Evolutionary conservation across 2,329 filamentous ascomycete genomes (phyloP).

Genomic region (Monosporascus sp.): DNA sequence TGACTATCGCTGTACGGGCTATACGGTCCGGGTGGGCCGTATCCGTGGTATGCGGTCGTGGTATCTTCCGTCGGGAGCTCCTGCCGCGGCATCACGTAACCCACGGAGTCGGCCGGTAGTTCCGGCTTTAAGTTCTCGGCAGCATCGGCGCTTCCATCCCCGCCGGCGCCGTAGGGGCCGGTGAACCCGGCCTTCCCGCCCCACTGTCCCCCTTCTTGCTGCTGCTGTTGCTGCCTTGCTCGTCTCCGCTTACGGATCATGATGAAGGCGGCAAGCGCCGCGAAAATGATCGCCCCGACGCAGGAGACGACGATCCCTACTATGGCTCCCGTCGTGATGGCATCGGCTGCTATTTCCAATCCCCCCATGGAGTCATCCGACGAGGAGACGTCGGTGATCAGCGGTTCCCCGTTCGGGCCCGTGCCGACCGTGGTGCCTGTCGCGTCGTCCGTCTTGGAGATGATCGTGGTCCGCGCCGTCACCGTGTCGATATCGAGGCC

Average conservation of each 20-base stretch:
- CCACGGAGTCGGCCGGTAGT: not conserved
- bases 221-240: not conserved
- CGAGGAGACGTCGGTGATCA: too few relatives aligned
- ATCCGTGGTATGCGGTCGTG: not conserved
- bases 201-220: not conserved
- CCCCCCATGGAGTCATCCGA: not conserved
- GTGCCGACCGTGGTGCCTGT: too few relatives aligned
- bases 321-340: not conserved
- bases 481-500: not conserved
- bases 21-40: not conserved
- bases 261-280: not conserved
- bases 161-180: not conserved
- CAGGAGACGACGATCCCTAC: not conserved
- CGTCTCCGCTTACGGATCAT: not conserved
- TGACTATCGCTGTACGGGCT: too few relatives aligned
- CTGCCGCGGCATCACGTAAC: not conserved
- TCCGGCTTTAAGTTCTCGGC: not conserved
- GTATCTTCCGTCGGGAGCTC: not conserved
- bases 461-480: not conserved
- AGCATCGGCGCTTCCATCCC: not conserved
- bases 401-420: too few relatives aligned
- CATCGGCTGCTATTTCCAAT: not conserved
- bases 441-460: not conserved
- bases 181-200: not conserved
- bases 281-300: not conserved